Conservation (phyloP, 2,329 filamentous ascomycete species). For the Fusarium pseudoanthophilum region DNA sequence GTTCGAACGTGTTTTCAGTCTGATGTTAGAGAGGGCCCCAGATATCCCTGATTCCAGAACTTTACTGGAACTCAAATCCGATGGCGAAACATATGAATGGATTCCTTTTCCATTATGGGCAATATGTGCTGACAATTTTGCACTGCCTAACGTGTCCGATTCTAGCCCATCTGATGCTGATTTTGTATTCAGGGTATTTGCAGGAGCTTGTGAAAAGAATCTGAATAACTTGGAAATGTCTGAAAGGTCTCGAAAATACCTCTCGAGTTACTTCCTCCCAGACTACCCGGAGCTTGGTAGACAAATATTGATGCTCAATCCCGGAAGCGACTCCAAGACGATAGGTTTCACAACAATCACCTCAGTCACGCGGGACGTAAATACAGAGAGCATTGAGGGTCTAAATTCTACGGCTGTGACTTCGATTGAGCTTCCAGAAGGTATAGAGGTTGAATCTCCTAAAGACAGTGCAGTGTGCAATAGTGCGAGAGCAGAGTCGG, state of each 20-base stretch:
- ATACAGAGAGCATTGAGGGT: neutral
- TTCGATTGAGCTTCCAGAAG: neutral
- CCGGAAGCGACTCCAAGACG: neutral
- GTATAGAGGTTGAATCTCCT: neutral
- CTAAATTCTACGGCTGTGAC: neutral
- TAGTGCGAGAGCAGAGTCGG: neutral
- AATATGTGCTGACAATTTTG: neutral
- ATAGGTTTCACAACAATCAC: neutral
- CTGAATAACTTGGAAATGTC: neutral
- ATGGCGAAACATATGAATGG: neutral
- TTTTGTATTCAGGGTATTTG: slow-evolving; percentile 1
- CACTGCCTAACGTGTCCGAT: neutral
- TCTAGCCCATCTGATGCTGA: neutral
- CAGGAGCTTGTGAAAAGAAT: neutral
- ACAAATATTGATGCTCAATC: neutral
- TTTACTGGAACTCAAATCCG: neutral
- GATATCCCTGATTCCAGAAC: neutral
- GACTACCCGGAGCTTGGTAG: neutral
- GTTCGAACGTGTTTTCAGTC: neutral
- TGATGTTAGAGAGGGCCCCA: neutral
- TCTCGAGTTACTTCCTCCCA: neutral
- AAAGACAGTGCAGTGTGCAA: neutral
- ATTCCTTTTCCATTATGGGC: neutral
- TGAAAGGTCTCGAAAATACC: neutral
- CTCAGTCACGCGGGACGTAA: neutral